Conservation (phyloP, 2,329 filamentous ascomycete genomes). For the Xenoacremonium recifei region DNA sequence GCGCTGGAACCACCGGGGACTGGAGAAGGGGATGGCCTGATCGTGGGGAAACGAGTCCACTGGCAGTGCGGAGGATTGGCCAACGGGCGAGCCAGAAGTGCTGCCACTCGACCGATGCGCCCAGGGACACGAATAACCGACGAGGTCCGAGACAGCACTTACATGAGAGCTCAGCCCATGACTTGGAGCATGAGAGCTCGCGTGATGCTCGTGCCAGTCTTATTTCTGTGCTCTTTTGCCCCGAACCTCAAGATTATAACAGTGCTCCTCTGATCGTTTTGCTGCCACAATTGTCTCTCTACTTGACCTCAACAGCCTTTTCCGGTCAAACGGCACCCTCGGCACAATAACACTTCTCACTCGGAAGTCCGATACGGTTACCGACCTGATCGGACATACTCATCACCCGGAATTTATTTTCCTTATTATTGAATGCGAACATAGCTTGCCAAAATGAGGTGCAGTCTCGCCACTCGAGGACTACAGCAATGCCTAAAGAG, state of each 20-base stretch:
- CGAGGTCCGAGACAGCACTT: background rate
- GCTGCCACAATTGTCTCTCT: background rate
- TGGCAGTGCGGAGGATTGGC: background rate
- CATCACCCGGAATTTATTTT: background rate
- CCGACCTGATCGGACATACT: background rate
- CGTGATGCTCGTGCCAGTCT: background rate
- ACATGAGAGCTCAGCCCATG: no score
- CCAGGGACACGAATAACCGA: background rate
- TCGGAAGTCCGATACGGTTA: background rate
- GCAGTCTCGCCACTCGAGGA: background rate
- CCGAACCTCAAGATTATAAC: background rate
- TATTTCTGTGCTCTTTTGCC: background rate
- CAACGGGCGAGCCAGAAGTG: background rate
- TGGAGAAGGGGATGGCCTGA: background rate
- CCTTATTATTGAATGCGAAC: background rate
- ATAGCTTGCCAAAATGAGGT: background rate
- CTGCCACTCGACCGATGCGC: background rate
- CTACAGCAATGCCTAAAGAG: background rate
- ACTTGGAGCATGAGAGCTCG: background rate
- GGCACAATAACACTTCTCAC: background rate
- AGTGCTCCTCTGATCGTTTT: no score
- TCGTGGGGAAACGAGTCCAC: background rate
- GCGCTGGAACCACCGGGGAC: background rate
- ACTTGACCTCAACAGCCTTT: background rate
- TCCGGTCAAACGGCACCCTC: background rate